Conservation (phyloP, 352 stramenopile genomes). For the Aphanomyces cochlioides region DNA sequence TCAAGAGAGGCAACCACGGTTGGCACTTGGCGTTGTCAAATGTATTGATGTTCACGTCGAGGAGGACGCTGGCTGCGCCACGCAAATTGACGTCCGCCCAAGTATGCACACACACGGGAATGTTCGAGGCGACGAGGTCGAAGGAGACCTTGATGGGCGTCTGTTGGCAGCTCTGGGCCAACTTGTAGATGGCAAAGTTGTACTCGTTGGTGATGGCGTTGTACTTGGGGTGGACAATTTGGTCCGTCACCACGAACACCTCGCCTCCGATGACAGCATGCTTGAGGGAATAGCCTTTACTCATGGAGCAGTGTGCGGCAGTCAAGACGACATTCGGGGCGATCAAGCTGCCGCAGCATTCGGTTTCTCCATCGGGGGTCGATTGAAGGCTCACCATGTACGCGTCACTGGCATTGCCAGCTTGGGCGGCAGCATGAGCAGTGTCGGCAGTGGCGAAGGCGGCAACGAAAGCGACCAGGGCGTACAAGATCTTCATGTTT, state of each 20-base stretch:
- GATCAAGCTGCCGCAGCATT: slow-evolving; percentile 40
- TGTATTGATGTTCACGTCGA: too few relatives aligned
- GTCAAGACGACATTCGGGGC: neutral
- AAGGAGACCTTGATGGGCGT: slow-evolving; percentile 38
- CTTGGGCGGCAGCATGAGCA: neutral
- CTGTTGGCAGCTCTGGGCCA: slow-evolving; percentile 40
- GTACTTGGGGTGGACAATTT: slow-evolving; percentile 51
- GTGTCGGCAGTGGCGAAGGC: neutral
- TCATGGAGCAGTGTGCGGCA: slow-evolving; percentile 35
- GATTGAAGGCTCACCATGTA: slow-evolving; percentile 36
- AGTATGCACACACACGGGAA: slow-evolving; percentile 36
- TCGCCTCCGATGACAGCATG: slow-evolving; percentile 43
- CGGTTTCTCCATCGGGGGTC: slow-evolving; percentile 19
- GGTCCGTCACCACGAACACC: slow-evolving; percentile 46
- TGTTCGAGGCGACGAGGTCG: slow-evolving; percentile 44
- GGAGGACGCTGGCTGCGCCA: too few relatives aligned
- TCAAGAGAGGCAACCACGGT: too few relatives aligned
- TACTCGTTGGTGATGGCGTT: slow-evolving; percentile 39
- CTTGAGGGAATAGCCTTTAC: slow-evolving; percentile 49
- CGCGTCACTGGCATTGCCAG: slow-evolving; percentile 11
- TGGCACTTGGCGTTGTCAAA: too few relatives aligned
- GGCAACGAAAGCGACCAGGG: too few relatives aligned
- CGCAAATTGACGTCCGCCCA: too few relatives aligned
- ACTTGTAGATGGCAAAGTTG: slow-evolving; percentile 56
- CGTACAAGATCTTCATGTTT: too few relatives aligned